Conservation (phyloP, 768 basidiomycete genomes). For the Lentinula boryana region DNA sequence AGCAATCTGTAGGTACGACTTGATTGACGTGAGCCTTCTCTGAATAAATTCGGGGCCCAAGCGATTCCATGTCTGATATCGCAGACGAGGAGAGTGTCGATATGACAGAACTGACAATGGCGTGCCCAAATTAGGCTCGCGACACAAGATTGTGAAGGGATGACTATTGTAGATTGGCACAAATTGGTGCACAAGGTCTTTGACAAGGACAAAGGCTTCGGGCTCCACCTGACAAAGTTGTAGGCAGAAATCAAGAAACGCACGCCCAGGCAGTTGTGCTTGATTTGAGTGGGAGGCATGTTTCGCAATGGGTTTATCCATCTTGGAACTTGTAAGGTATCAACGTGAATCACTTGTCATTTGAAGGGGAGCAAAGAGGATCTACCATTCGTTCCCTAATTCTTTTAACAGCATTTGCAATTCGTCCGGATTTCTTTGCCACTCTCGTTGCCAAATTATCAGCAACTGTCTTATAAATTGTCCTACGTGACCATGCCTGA, state of each 20-base stretch:
- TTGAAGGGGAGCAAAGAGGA: not conserved
- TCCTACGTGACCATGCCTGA: not conserved
- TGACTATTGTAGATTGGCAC: not conserved
- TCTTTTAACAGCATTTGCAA: not conserved
- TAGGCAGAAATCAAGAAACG: not conserved
- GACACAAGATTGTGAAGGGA: not conserved
- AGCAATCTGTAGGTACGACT: not conserved
- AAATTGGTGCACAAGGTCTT: not conserved
- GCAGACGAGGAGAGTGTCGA: not conserved
- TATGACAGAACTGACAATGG: not conserved
- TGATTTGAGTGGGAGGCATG: not conserved
- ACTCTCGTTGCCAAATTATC: not conserved
- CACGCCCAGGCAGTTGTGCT: not conserved
- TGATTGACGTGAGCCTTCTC: not conserved
- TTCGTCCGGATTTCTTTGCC: not conserved
- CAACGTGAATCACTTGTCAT: not conserved
- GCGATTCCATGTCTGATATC: not conserved
- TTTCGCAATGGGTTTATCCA: not conserved
- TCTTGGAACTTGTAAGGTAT: not conserved
- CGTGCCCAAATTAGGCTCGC: not conserved
- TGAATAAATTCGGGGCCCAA: not conserved
- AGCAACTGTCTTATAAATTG: not conserved
- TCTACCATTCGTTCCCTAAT: not conserved
- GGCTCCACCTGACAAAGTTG: not conserved
- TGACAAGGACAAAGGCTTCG: not conserved